Conservation (phyloP, 2,329 filamentous ascomycete species). For the Tolypocladium amazonense region DNA sequence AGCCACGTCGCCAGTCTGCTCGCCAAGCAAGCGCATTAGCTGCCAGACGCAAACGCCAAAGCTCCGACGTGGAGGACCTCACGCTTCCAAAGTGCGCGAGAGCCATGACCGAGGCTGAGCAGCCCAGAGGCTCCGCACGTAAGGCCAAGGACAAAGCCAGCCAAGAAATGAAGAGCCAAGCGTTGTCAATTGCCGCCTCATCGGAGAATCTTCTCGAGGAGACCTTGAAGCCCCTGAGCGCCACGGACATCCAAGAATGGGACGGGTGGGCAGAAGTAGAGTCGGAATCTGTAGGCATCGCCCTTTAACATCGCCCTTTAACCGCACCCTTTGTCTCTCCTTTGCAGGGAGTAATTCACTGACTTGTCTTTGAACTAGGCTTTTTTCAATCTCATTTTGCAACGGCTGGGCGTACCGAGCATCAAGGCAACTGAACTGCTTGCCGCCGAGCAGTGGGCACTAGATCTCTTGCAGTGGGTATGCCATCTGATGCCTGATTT, state of each 20-base stretch:
- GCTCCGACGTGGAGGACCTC: neutral
- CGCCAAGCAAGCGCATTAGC: neutral
- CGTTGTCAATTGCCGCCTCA: conserved; percentile 9
- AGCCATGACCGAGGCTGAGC: conserved; percentile 11
- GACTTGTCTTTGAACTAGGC: conserved; percentile 36
- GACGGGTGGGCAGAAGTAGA: conserved; percentile 76
- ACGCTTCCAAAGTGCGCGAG: neutral
- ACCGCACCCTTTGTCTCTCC: neutral
- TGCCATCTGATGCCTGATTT: neutral
- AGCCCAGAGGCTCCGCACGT: conserved; percentile 31
- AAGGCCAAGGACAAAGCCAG: conserved; percentile 35
- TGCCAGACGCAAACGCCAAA: neutral
- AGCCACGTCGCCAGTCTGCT: neutral
- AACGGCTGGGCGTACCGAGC: conserved; percentile 63
- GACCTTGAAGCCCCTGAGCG: conserved; percentile 34
- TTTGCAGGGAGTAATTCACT: neutral
- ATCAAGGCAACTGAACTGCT: conserved; percentile 71
- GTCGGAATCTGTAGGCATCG: conserved; percentile 66
- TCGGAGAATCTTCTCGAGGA: conserved; percentile 33
- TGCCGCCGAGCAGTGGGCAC: conserved; percentile 54
- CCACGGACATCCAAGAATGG: conserved; percentile 49
- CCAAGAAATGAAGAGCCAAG: conserved; percentile 16
- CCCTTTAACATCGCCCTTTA: conserved; percentile 5
- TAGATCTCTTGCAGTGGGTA: conserved; percentile 50
- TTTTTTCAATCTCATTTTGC: conserved; percentile 78